Evolutionary conservation across 192 early-diverging fungal species (phyloP).

Genomic region (Dimargaris verticillata): DNA sequence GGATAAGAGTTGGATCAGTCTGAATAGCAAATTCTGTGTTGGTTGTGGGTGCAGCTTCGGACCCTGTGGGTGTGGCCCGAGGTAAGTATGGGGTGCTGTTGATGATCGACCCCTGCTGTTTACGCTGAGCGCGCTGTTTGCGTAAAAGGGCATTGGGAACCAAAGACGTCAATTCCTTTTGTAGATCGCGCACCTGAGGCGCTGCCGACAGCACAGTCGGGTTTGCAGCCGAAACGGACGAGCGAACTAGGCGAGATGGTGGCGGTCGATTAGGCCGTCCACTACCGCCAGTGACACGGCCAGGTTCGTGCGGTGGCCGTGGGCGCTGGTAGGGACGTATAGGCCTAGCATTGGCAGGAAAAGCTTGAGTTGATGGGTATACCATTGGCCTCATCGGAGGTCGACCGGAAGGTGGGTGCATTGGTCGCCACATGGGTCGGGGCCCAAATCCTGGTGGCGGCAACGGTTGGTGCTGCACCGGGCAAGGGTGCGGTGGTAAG

Average conservation of each 20-base stretch:
- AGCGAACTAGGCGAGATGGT: conserved; percentile 10
- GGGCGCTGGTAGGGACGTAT: neutral
- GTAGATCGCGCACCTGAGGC: conserved; percentile 62
- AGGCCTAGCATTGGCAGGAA: neutral
- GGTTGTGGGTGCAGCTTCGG: neutral
- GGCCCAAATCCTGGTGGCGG: conserved; percentile 14
- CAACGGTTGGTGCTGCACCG: conserved; percentile 10
- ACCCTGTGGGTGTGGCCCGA: neutral
- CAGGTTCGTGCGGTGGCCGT: neutral
- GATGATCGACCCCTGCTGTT: neutral
- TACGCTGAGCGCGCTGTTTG: conserved; percentile 19
- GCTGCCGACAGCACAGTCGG: conserved; percentile 48
- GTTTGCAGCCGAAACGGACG: neutral
- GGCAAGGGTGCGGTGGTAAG: conserved; percentile 11
- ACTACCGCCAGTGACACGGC: neutral
- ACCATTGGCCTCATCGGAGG: neutral
- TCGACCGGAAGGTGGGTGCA: conserved; percentile 9
- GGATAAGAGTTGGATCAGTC: neutral
- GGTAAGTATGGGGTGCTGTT: neutral
- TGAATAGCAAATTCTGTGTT: neutral
- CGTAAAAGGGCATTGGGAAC: conserved; percentile 45
- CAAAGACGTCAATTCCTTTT: conserved; percentile 57
- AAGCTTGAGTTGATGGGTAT: neutral
- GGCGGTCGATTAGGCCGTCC: conserved; percentile 13
- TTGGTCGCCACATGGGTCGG: conserved; percentile 10